Base-by-base conservation (phyloP, 768 basidiomycete genomes). In the Leccinum sublutescens region DNA sequence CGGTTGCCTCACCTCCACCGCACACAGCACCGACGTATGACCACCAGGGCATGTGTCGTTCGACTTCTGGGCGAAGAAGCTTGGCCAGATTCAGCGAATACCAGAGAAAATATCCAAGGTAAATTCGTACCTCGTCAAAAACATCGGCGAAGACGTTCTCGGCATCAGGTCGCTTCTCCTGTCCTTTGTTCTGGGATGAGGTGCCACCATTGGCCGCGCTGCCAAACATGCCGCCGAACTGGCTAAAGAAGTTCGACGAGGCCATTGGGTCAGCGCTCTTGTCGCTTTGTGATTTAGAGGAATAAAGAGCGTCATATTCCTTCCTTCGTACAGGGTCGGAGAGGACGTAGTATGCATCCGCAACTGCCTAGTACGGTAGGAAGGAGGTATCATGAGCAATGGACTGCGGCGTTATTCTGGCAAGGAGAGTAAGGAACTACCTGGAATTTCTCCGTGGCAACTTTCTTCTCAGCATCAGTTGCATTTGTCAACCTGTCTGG, bases 331-430 rank as follows among this genome's bases (percentile, higher is more conserved):
- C 79, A 4, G 86, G 74, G 73, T 97, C 93, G 3, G 91, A 93
- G 38, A 98, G 83, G 27, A 95, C 90, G 71, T 92, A 97, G 76
- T 96, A 96, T 17, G 94, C 94, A 73, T 97, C 95, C 55, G 95
- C 93, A 62, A 97, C 87, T 8, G 89, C 85, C 89, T 68, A 27
- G 12, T 8, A 29, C n/a, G 27, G 50, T 51, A 23, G 19, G 36
- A 50, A 33, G 34, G 54, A 38, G 14, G 31, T 31, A 9, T 29
- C 12, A 45, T 52, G 36, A 52, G 59, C 43, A 19, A 21, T 29
- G 2, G 23, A 40, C 27, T 34, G 54, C 23, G 47, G 21, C 15
- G 15, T 12, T 17, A 5, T 43, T 45, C 45, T 25, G 52, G 15
- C 19, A 31, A 31, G 10, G 50, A 49, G 9, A 50, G 40, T 21